Evolutionary conservation across 768 basidiomycete species (phyloP), one percentile per base, ranked within the genome.

Genomic region (Suillus hirtellus): DNA sequence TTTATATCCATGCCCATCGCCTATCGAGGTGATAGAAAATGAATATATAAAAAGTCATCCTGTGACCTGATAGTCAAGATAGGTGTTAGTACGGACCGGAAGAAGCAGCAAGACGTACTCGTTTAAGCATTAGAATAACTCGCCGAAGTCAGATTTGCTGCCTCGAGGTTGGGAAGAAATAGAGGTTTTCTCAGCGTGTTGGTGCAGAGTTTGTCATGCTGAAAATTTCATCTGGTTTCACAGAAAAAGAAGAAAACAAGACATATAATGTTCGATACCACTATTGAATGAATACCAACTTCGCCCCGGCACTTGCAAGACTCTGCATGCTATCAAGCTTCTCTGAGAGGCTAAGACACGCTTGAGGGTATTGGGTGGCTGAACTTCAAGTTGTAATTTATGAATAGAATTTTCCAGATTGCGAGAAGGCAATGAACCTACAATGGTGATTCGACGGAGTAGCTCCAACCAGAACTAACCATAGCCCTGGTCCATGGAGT

Each of bases 311-410:
- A 2, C 80, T 76, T 73, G 84, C 88, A 62, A 93, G 74, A 31
- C 1, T 31, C 31, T 31, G 31, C 31, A 1, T 6, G 31, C 70
- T 68, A 68, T 97, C 95, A 19, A 97, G 79, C 82, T 95, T 96
- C 77, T 98, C 96, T 2, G 90, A 84, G 5, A 94, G 73, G 67
- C 95, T 93, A 60, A 98, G 77, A 62, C 91, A 78, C 19, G 93
- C 31, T 89, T 98, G 96, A 0, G 93, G 11, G 89, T 81, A 0
- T 94, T 89, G 1, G 96, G 79, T 31, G 31, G 31, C 71, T 92
- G 89, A 63, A 90, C 90, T 73, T 93, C 91, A 3, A 86, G 83
- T 67, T 93, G 86, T 64, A 97, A 72, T 61, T 82, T 86, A 72
- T 95, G 93, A 50, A 95, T 77, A 27, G 82, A 81, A 21, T 85